Percentiles rank a stretch among this genome's conserved stretches.
phyloP scores from a whole-genome alignment of 306 rosid species.

The Cicer arietinum region DNA sequence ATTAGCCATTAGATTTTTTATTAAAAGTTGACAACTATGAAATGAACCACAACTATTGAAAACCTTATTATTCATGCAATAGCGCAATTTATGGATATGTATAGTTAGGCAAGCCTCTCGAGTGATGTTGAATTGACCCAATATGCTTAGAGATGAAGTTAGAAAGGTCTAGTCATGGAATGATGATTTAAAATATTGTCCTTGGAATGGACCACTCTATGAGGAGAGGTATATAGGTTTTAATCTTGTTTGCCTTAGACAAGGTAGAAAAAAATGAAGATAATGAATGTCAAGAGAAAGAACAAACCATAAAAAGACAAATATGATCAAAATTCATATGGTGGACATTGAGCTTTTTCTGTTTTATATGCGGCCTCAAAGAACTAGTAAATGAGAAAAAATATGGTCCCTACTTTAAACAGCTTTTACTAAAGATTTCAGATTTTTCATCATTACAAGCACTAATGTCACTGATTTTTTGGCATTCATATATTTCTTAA shows the following conservation, averaged over 20 bases:
- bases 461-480: slow-evolving; percentile 54
- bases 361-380: slow-evolving; percentile 39
- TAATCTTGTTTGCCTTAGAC: slow-evolving; percentile 33
- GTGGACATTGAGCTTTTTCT: slow-evolving; percentile 39
- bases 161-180: slow-evolving; percentile 25
- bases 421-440: slow-evolving; percentile 52
- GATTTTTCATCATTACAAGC: slow-evolving; percentile 57
- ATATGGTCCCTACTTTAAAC: slow-evolving; percentile 50
- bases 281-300: slow-evolving; percentile 23
- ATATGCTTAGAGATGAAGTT: slow-evolving; percentile 30
- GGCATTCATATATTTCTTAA: slow-evolving; percentile 40
- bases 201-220: slow-evolving; percentile 47
- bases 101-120: slow-evolving; percentile 36
- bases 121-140: slow-evolving; percentile 38
- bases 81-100: slow-evolving; percentile 46
- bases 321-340: slow-evolving; percentile 16
- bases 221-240: slow-evolving; percentile 24
- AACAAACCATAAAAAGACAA: slow-evolving; percentile 54
- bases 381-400: slow-evolving; percentile 37
- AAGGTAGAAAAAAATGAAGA: slow-evolving; percentile 23
- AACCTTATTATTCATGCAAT: neutral
- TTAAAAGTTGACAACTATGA: no score
- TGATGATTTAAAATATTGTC: slow-evolving; percentile 13
- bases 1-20: no score
- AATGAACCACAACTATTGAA: neutral